Evolutionary conservation across 1,139 yeast species (phyloP), one percentile per base, ranked within the genome.

Genomic region (Scheffersomyces segobiensis): DNA sequence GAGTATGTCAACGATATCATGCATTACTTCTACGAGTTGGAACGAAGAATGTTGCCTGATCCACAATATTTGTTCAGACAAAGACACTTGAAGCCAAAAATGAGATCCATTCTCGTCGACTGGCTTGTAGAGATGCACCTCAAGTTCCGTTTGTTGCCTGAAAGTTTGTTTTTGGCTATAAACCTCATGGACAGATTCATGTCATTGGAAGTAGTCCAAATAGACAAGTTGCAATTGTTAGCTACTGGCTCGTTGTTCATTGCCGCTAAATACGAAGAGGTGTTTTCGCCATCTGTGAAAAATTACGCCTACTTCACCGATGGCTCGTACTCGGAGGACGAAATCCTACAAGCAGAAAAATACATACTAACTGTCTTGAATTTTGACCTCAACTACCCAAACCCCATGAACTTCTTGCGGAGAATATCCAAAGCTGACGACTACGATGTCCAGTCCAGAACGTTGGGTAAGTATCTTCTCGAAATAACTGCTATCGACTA

Each of bases 251-350:
- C 96, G 22, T 75, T 95, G 63, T 92, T 93, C 74, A 90, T 93
- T 64, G 97, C 98, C 47, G 95, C 98, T 24, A 95, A 95, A 76
- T 93, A 91, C 71, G 98, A 93, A 76, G 98, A 93, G 75, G 97
- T 93, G 53, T 91, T 91, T 70, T 86, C 95, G 10, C 98, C 98
- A 18, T 87, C 96, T 50, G 91, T 93, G 57, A 86, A 87, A 65
- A 91, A 92, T 75, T 93, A 92, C 74, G 93, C 97, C 14, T 90
- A 89, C 71, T 92, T 91, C 66, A 90, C 97, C 52, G 97, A 91
- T 69, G 90, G 90, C 53, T 90, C 93, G 22, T 91, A 89, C 65
- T 83, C 91, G 12, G 96, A 88, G 70, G 93, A 89, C 59, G 97
- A 91, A 69, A 91, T 93, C 57, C 81, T 93, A 66, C 90, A 87